Conservation (phyloP, 768 basidiomycete species). For the Hydnum rufescens region DNA sequence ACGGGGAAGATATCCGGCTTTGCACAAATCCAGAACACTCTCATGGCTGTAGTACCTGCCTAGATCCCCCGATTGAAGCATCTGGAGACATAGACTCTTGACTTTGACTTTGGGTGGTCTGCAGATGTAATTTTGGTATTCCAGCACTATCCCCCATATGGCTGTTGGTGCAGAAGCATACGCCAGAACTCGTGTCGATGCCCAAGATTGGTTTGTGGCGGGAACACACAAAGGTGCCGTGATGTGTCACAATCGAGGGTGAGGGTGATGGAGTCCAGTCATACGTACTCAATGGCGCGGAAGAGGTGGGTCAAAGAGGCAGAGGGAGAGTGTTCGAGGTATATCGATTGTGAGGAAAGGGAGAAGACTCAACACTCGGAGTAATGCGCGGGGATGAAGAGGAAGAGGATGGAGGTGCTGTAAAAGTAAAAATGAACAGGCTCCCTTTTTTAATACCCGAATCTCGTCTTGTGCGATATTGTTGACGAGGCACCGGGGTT, state of each 20-base stretch:
- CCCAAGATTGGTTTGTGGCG: background rate
- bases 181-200: background rate
- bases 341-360: no score
- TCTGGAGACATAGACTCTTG: no score
- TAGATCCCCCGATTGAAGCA: background rate
- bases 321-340: no score
- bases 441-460: background rate
- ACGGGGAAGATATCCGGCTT: conserved; percentile 84
- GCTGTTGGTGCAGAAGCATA: background rate
- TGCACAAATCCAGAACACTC: conserved; percentile 71
- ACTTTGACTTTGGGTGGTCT: no score
- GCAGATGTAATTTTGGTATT: background rate
- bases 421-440: background rate
- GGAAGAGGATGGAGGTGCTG: background rate
- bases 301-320: conserved; percentile 8
- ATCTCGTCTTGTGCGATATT: no score
- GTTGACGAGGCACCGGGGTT: background rate
- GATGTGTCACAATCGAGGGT: conserved; percentile 2
- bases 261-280: background rate
- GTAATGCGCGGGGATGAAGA: background rate
- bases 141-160: no score
- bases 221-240: conserved; percentile 3
- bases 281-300: background rate
- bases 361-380: no score
- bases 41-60: conserved; percentile 32